A percentile compares a stretch with the other conserved stretches of the same genome.
Conservation (phyloP, 2,329 filamentous ascomycete species). For the Arthrobotrys sphaeroides region DNA sequence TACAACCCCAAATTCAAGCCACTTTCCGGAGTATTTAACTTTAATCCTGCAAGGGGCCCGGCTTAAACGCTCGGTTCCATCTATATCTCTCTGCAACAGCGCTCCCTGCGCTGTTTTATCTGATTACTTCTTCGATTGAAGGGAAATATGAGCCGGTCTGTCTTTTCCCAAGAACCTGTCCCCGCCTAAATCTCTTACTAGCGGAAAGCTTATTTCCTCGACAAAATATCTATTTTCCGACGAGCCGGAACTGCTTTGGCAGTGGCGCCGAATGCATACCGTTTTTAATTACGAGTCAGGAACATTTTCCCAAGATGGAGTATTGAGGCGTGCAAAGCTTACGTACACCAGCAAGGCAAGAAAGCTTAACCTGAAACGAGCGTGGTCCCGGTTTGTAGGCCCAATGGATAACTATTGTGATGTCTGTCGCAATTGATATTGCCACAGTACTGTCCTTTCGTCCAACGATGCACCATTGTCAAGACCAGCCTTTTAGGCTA, state of each 20-base stretch:
- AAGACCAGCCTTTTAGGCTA: not conserved
- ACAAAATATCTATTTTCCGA: not conserved
- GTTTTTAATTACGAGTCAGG: conserved; percentile 17
- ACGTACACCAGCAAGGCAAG: conserved; percentile 36
- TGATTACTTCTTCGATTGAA: not conserved
- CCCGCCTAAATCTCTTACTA: not conserved
- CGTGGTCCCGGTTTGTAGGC: conserved; percentile 1
- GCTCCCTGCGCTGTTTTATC: not conserved
- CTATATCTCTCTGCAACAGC: not conserved
- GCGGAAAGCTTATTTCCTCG: conserved; percentile 32
- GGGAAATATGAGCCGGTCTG: not conserved
- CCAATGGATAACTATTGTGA: not conserved
- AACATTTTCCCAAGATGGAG: not conserved
- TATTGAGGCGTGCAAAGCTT: not conserved
- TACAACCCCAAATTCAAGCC: not conserved
- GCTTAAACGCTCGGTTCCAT: conserved; percentile 33
- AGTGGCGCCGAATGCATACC: conserved; percentile 6
- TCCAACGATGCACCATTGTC: not conserved
- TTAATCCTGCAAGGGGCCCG: conserved; percentile 36
- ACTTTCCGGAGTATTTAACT: conserved; percentile 30
- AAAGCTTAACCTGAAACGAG: conserved; percentile 21
- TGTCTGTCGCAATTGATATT: not conserved
- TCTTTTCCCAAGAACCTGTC: conserved; percentile 5
- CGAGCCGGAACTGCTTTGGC: not conserved
- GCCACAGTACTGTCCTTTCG: not conserved